These are phyloP conservation scores for Fomitopsis schrenkii DNA, from an alignment of 1,284 basidiomycete species.

Conservation along the genomic window DNA sequence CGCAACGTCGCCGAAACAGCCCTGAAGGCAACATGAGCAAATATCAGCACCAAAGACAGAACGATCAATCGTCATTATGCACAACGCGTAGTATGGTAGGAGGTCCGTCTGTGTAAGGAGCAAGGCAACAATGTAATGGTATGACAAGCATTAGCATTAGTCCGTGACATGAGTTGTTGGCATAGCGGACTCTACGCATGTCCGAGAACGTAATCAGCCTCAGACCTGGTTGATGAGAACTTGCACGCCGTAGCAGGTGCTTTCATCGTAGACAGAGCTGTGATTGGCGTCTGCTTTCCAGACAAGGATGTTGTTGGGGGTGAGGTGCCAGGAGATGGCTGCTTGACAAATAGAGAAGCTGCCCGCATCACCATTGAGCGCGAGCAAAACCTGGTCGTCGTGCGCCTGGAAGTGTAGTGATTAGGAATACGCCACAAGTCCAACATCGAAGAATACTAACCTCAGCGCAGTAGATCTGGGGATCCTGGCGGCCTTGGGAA, in stretches of 20 bases:
- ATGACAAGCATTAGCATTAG: neutral
- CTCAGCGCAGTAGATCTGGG: conserved; percentile 4
- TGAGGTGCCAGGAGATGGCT: neutral
- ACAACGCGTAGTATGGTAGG: too few relatives aligned
- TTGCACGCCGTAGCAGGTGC: conserved; percentile 14
- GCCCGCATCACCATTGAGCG: conserved; percentile 14
- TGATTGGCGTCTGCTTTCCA: conserved; percentile 11
- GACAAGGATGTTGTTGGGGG: conserved; percentile 2
- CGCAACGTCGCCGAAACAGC: too few relatives aligned
- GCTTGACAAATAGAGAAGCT: conserved; percentile 18
- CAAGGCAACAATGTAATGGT: too few relatives aligned
- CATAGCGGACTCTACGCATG: neutral
- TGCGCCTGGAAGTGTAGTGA: neutral
- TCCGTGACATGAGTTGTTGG: neutral
- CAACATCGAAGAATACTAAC: neutral
- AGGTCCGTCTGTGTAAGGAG: too few relatives aligned
- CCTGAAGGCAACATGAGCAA: too few relatives aligned
- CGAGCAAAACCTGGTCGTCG: conserved; percentile 10
- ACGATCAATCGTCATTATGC: too few relatives aligned
- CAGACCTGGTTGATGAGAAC: neutral
- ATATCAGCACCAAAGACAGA: too few relatives aligned
- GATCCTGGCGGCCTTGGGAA: neutral
- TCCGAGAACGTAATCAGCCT: neutral
- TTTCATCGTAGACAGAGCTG: conserved; percentile 10
- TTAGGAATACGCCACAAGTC: neutral